phyloP scores from a whole-genome alignment of 1,284 basidiomycete species.

The Irpex lacteus region DNA sequence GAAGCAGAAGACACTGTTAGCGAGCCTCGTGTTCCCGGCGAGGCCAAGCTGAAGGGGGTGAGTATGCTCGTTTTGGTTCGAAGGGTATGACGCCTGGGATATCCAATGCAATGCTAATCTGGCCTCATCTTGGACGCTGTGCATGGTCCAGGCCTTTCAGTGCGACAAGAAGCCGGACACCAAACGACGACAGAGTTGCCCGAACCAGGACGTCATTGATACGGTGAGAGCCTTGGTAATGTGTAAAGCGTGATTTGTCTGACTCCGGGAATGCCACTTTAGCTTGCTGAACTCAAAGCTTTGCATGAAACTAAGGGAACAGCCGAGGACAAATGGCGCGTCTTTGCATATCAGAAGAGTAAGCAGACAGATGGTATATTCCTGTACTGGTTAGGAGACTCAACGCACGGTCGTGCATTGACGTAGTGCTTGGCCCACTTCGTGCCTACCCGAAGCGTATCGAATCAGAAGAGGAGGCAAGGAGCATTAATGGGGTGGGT shows the following conservation, averaged over 20 bases:
- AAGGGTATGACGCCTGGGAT: background rate
- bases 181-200: constrained; percentile 30
- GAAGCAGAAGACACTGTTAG: background rate
- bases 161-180: constrained; percentile 50
- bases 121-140: background rate
- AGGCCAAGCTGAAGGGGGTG: background rate
- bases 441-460: constrained; percentile 53
- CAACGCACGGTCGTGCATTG: background rate
- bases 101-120: background rate
- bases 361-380: constrained; percentile 1
- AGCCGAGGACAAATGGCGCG: constrained; percentile 62
- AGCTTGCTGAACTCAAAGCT: constrained; percentile 62
- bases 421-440: background rate
- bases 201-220: constrained; percentile 67
- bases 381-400: background rate
- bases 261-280: background rate
- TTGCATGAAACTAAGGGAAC: constrained; percentile 56
- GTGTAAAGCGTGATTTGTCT: background rate
- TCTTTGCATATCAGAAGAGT: constrained; percentile 63
- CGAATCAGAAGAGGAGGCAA: constrained; percentile 59
- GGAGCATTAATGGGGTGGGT: constrained; percentile 63
- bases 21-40: background rate
- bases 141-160: constrained; percentile 46
- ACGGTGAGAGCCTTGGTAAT: constrained; percentile 40
- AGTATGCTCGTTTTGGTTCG: background rate